Base-by-base conservation (phyloP, 768 basidiomycete species). In the Psilocybe subaeruginosa region DNA sequence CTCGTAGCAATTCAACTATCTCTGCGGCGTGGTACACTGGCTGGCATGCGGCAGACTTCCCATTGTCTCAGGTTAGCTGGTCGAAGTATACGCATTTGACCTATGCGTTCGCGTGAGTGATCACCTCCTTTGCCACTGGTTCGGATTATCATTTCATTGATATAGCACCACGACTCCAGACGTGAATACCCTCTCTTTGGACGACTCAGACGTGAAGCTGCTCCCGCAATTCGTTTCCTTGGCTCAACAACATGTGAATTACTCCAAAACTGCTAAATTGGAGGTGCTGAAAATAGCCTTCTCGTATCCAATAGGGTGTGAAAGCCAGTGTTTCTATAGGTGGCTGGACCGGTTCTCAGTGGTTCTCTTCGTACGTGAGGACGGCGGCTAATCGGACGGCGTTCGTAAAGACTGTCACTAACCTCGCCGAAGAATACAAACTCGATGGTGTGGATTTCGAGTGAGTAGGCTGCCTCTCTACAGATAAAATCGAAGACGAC, bases 391-490 rank as follows among this genome's bases (percentile, higher is more conserved):
- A 88, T 69, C 82, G 88, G 43, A 84, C 82, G 3, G 76, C 81
- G 2, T 86, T 90, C 53, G 85, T 84, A 31, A 80, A 79, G 61
- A 79, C 88, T 3, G 70, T 90, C 29, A 75, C 76, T 27, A 73
- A 76, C 23, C 73, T 89, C 43, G 84, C 81, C 12, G 63, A 74
- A 4, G 68, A 74, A 27, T 85, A 88, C 65, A 66, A 78, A 0
- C 76, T 91, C 14, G 80, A 85, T 64, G 88, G 88, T n/a, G 73
- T 90, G 46, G 88, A 90, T 65, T 85, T 90, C 58, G 89, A 89
- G 87, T 87, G 68, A 43, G 86, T 8, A 31, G 16, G 52, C 12
- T 23, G 23, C 58, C 66, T 17, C 23, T 57, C 4, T 5, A 11
- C 8, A 39, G 7, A 58, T 1, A 29, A 39, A 45, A 46, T 59